These are phyloP conservation scores for Geotrichum klebahnii DNA, from an alignment of 1,139 yeast species.

Conservation along the genomic window DNA sequence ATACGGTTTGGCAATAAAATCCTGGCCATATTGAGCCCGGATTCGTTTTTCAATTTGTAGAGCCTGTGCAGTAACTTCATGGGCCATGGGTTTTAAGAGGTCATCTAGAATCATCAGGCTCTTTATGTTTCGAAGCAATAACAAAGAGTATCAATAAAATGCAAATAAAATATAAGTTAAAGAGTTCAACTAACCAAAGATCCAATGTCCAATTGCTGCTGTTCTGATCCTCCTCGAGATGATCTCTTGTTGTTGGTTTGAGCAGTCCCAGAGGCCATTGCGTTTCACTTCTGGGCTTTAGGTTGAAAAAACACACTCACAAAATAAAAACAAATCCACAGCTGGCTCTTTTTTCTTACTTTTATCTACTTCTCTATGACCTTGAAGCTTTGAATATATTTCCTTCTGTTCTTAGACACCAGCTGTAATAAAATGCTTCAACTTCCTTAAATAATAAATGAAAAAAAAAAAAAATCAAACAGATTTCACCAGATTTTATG, in stretches of 20 bases:
- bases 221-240: background rate
- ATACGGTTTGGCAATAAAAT: constrained; percentile 27
- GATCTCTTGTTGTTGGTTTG: background rate
- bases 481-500: background rate
- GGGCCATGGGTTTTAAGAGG: constrained; percentile 43
- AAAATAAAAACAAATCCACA: no score
- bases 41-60: constrained; percentile 42
- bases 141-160: background rate
- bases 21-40: constrained; percentile 34
- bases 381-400: no score
- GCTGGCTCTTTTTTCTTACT: no score
- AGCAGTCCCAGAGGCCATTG: background rate
- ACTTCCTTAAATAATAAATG: no score
- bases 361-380: background rate
- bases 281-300: background rate
- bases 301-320: background rate
- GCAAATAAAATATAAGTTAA: background rate
- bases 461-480: background rate
- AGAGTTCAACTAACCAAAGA: constrained; percentile 1
- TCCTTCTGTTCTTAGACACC: no score
- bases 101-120: constrained; percentile 40
- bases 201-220: constrained; percentile 2
- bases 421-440: no score
- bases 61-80: constrained; percentile 44
- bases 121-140: constrained; percentile 19